Base-by-base conservation (phyloP, 2,329 filamentous ascomycete species). In the Alternaria brassicae region DNA sequence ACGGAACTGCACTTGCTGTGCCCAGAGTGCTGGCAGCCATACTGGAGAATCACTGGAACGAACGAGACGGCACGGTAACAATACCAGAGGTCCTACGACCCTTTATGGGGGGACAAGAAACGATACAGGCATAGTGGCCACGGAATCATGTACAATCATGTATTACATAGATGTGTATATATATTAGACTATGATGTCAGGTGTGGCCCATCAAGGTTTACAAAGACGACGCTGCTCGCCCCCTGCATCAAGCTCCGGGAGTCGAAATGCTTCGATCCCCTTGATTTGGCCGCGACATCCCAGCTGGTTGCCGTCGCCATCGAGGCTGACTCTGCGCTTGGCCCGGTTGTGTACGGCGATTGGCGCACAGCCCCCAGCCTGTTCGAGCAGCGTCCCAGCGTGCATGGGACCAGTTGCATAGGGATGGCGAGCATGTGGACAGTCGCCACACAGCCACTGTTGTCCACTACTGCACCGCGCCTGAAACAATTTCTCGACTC, bases 1-100 rank as follows among this genome's bases (percentile, higher is more conserved):
- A 99, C 75, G 96, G 94, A 0, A 99, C 95, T 1, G 95, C 94
- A 0, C 82, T 98, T 70, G 95, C 95, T 1, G 90, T 98, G 36
- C 95, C 95, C 3, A 85, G 95, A 52, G 91, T 99, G 12, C 76
- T 99, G 59, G 93, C 95, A 23, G 93, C 93, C 6, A 84, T 99
- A 50, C 75, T 99, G 65, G 95, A 99, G 82, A 92, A 93, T 71
- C 90, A 92, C 1, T 99, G 93, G 91, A 86, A 95, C 71, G 89
- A 93, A 71, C 73, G 82, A 23, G 83, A 83, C 19, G 83, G 82
- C 70, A 85, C 84, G 2, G 91, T 98, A 7, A 81, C 82, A 2
- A 86, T 99, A 6, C 95, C 95, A 0, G 86, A 92, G 78, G 91
- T 90, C 17, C 78, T 99, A 74, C 84, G 89, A 72, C 87, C 87